Conservation (phyloP, 1,139 yeast genomes). For the Kluyveromyces marxianus region DNA sequence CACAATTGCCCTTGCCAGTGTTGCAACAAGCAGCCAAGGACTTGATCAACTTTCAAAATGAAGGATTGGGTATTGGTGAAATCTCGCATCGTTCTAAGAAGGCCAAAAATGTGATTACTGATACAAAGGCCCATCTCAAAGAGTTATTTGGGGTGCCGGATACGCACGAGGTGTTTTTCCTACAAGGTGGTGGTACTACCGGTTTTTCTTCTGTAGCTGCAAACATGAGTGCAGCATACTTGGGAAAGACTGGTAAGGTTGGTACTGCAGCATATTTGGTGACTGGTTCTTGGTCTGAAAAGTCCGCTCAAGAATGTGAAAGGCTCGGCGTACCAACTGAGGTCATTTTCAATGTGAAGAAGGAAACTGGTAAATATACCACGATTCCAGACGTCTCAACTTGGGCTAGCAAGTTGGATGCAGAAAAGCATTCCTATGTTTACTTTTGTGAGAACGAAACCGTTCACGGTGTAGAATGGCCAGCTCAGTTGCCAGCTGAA, state of each 20-base stretch:
- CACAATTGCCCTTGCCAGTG: slow-evolving; percentile 75
- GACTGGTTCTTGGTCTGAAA: slow-evolving; percentile 91
- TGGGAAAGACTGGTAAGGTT: slow-evolving; percentile 53
- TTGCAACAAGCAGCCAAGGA: slow-evolving; percentile 84
- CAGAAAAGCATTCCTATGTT: slow-evolving; percentile 63
- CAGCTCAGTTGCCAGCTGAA: slow-evolving; percentile 46
- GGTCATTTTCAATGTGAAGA: slow-evolving; percentile 58
- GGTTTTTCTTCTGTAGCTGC: slow-evolving; percentile 87
- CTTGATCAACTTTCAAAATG: slow-evolving; percentile 56
- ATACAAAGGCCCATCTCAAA: slow-evolving; percentile 59
- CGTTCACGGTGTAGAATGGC: slow-evolving; percentile 87
- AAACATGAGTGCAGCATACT: slow-evolving; percentile 70
- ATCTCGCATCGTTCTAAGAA: slow-evolving; percentile 88
- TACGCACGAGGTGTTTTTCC: slow-evolving; percentile 84
- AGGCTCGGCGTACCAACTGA: slow-evolving; percentile 77
- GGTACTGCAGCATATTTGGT: slow-evolving; percentile 85
- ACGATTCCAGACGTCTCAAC: slow-evolving; percentile 59
- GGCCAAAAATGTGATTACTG: slow-evolving; percentile 69
- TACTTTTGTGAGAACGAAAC: slow-evolving; percentile 96
- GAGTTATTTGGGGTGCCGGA: slow-evolving; percentile 72
- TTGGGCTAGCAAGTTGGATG: slow-evolving; percentile 44
- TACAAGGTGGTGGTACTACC: slow-evolving; percentile 97
- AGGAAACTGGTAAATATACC: slow-evolving; percentile 48
- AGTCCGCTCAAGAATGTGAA: slow-evolving; percentile 76
- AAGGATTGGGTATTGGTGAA: slow-evolving; percentile 87